Evolutionary conservation across 2,329 filamentous ascomycete genomes (phyloP), one percentile per base, ranked within the genome.

Genomic region (Diaporthe helianthi): DNA sequence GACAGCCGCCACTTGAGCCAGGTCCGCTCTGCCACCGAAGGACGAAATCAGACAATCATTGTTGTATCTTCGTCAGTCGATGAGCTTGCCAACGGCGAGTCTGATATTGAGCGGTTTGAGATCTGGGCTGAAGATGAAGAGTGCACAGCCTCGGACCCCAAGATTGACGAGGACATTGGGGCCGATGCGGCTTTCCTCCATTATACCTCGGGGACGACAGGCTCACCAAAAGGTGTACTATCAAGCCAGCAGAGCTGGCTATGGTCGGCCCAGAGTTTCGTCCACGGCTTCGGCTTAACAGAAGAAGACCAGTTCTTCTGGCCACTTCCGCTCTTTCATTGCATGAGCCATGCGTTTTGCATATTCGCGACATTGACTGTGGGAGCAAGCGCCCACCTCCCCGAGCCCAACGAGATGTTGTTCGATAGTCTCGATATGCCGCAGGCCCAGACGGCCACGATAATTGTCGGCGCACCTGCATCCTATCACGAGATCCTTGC

Each of bases 191-290:
- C 65, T 12, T 67, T 55, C 19, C 19, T 67, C 13, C 65, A 67
- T 24, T 67, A 60, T 17, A 67, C 65, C 4, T 60, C 65, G n/a
- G 65, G 65, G 6, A 67, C 65, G 26, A 67, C 65, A 15, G 26
- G 65, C 53, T 46, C 41, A 24, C 65, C 65, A 1, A 67, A 61
- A 19, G 65, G 53, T 3, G 65, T 67, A 1, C 13, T 67, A 17
- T 60, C 65, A 29, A 36, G 38, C 22, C 53, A 61, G 53, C 52
- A 46, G 1, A 47, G n/a, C 15, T 67, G 65, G 65, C 24, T 67
- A 4, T 67, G 44, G 53, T 60, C 65, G 2, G 65, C 65, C 9
- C 36, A 36, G 44, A 49, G 41, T 22, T 67, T 60, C 33, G 53
- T 22, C 2, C 33, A 54, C 3, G 15, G 17, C 7, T 54, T 67